Conservation (phyloP, 495 filamentous ascomycete species). For the Aspergillus nidulans region DNA sequence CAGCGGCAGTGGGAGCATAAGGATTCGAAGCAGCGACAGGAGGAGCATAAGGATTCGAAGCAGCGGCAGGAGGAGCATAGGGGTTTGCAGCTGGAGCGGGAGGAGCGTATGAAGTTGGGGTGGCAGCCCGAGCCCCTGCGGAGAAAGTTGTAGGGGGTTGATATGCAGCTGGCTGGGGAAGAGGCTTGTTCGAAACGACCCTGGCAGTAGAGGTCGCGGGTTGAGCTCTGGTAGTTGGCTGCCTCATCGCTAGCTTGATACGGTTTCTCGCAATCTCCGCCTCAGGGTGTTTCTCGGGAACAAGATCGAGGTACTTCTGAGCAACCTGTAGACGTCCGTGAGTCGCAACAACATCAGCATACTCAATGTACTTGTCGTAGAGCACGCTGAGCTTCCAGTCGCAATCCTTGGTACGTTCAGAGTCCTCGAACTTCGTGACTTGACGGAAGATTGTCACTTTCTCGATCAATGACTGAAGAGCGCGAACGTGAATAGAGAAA, state of each 20-base stretch:
- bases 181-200: conserved; percentile 28
- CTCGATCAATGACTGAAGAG: conserved; percentile 90
- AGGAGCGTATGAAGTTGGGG: conserved; percentile 26
- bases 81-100: conserved; percentile 20
- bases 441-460: conserved; percentile 97
- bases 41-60: conserved; percentile 55
- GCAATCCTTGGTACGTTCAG: conserved; percentile 58
- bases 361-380: conserved; percentile 95
- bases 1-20: conserved; percentile 31
- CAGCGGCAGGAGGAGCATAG: conserved; percentile 31
- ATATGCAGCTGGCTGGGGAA: conserved; percentile 37
- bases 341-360: conserved; percentile 88
- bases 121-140: conserved; percentile 24
- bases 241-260: conserved; percentile 79
- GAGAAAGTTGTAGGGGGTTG: conserved; percentile 37
- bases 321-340: conserved; percentile 84
- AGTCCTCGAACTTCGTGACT: conserved; percentile 85
- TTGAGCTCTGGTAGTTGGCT: conserved; percentile 45
- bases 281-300: conserved; percentile 80
- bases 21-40: conserved; percentile 20
- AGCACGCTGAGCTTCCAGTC: conserved; percentile 87
- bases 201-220: conserved; percentile 25
- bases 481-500: conserved; percentile 88
- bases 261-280: conserved; percentile 84
- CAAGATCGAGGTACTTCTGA: conserved; percentile 84